Evolutionary conservation across 306 rosid genomes (phyloP), one percentile per base, ranked within the genome.

Genomic region (Dryas drummondii): DNA sequence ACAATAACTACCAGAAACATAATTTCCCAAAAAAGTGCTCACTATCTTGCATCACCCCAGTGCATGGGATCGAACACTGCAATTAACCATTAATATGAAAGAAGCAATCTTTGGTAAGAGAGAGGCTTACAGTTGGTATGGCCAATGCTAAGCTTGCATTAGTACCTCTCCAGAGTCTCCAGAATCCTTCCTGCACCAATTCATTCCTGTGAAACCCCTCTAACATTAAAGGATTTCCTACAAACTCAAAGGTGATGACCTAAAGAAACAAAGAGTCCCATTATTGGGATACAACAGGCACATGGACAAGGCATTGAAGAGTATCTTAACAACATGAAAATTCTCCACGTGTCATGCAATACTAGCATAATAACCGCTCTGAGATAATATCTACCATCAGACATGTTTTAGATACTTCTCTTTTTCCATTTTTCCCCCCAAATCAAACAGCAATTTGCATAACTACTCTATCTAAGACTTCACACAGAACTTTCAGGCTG

Each of bases 111-210:
- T 44, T 66, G 44, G 49, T 22, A 77, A 70, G 66, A 49, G 42
- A 60, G 61, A 72, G 32, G 81, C 93, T 90, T 85, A 94, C 99
- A 10, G 97, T 88, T 82, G 99, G 99, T 70, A 94, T 85, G 86
- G 99, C 97, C 88, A 94, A 80, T 55, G 93, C 86, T 80, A 94
- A 86, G 84, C 99, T 94, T 66, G 97, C 97, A 79, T 68, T 67
- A 44, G 99, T 91, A 84, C 99, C 99, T 82, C 97, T 91, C 99
- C 99, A 94, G 82, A 94, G 70, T 80, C 86, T 89, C 51, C 76
- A 22, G 69, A 90, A 83, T 50, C 99, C 99, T 84, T 94, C 99
- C 98, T 94, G 98, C 96, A 87, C 73, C 83, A 83, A 79, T 66
- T 78, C 41, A 81, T 61, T 67, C 87, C 87, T 80, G 79, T 73